Evolutionary conservation across 768 basidiomycete species (phyloP), one percentile per base, ranked within the genome.

Genomic region (Tephrocybe sp.): DNA sequence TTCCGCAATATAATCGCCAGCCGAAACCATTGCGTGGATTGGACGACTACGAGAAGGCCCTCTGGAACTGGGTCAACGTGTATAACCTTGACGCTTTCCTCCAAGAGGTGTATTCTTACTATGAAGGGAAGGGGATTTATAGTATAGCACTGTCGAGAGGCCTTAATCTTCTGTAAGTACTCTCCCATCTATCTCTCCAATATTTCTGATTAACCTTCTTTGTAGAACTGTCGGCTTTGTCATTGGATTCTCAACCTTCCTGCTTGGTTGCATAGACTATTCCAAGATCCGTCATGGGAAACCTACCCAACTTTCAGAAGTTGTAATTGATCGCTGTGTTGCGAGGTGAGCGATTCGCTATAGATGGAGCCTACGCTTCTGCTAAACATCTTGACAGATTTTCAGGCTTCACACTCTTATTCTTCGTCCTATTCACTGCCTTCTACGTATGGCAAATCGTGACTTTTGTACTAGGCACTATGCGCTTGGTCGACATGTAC

Each of bases 41-140:
- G 39, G 88, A 93, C 61, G 83, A 84, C 11, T 85, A 90, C 62
- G 94, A 99, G 67, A 85, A 84, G 52, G 97, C 97, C 1, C 68
- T 98, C 42, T 99, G 97, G 97, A 89, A 90, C 51, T 99, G 97
- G 97, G 93, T 98, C 52, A 99, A 99, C 64, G 93, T 98, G 11
- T 92, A 93, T 65, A 98, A 99, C 64, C 78, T 99, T 34, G 97
- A 99, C 62, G 85, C 84, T 7, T 99, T 95, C 68, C 70, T 99
- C 23, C 92, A 96, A 68, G 93, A 98, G 56, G 92, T 92, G 34
- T 98, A 99, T 68, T 77, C 79, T 39, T 99, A 98, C 67, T 99
- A 99, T 65, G 88, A 92, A 63, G 94, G 95, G 20, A 97, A 97
- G 65, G 97, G 97, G 1, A 87, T 98, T 32, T 98, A 89, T 64